Evolutionary conservation across 441 rosid species (phyloP), one percentile per base, ranked within the genome.

Genomic region (Adansonia madagascariensis): DNA sequence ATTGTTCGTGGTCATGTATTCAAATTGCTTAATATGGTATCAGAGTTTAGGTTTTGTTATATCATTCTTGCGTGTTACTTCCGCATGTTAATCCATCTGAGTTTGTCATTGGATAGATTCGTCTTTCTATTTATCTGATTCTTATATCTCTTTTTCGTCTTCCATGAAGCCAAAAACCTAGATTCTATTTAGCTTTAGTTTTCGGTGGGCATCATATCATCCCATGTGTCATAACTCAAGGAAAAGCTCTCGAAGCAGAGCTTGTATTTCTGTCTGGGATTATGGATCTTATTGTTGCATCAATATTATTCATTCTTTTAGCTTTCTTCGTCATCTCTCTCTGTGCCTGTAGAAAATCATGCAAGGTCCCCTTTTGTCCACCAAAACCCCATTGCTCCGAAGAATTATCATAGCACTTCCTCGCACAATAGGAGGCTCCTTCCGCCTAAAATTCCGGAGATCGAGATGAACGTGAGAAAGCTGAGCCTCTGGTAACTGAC

Each of bases 221-320:
- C 24, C 24, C 24, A 24, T 24, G 24, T 24, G 24, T 24, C 24
- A 24, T 24, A 24, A 24, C 24, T 27, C 31, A 27, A 27, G 31
- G 31, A 27, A 27, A 27, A 27, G 31, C 31, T 27, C 31, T 27
- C 31, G 31, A 27, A 27, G 31, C 31, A 27, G 31, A 27, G 31
- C 31, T 27, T 27, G 31, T 27, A 27, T 27, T 27, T 27, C 31
- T 27, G 31, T 27, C 31, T 89, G 81, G 79, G 68, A 57, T 71
- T 88, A 52, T 88, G 90, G 93, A 61, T 93, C 52, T 77, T 88
- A 66, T 91, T 20, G 68, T 86, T 35, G 77, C 74, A 44, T 72
- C 81, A 50, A 9, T 64, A 47, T 27, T 27, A 27, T 1, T 71
- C 62, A 44, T 82, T 4, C 49, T 76, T 3, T 27, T 84, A 11